These are phyloP conservation scores for Termitomyces sp. DNA, from an alignment of 768 basidiomycete species.

Conservation along the genomic window DNA sequence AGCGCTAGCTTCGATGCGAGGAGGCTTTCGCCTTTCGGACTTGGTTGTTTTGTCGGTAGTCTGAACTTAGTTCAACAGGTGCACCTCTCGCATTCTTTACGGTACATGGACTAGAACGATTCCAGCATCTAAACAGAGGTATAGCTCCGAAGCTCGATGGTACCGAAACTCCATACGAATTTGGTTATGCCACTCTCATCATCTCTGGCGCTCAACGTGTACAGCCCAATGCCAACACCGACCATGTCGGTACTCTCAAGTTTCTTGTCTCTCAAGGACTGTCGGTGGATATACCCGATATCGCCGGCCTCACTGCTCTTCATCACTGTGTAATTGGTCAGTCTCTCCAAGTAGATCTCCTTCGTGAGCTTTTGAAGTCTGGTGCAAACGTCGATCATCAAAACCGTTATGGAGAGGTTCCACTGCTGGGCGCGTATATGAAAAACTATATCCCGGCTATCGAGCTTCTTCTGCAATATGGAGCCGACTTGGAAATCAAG, in stretches of 20 bases:
- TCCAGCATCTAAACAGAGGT: neutral
- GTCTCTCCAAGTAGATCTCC: conserved; percentile 24
- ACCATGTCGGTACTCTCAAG: conserved; percentile 32
- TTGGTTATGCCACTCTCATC: conserved; percentile 38
- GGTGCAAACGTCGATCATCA: conserved; percentile 49
- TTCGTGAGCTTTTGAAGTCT: conserved; percentile 35
- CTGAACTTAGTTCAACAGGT: conserved; percentile 18
- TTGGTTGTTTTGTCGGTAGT: conserved; percentile 23
- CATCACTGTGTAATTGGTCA: conserved; percentile 38
- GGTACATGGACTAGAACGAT: neutral
- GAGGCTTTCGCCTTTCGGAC: conserved; percentile 25
- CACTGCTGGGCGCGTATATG: conserved; percentile 32
- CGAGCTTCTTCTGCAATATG: conserved; percentile 46
- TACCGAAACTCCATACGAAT: conserved; percentile 39
- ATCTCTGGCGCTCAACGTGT: conserved; percentile 40
- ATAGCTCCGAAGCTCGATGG: conserved; percentile 33
- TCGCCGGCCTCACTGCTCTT: conserved; percentile 47
- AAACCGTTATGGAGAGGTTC: conserved; percentile 45
- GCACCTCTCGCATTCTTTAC: neutral
- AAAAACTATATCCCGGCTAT: conserved; percentile 27
- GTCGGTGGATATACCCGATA: conserved; percentile 37
- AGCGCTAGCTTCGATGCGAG: conserved; percentile 20
- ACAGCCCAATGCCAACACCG: conserved; percentile 5
- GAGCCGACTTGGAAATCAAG: conserved; percentile 39
- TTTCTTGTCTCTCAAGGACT: conserved; percentile 40